Conservation (phyloP, 164 flowering plant genomes). For the Vitis rupestris region DNA sequence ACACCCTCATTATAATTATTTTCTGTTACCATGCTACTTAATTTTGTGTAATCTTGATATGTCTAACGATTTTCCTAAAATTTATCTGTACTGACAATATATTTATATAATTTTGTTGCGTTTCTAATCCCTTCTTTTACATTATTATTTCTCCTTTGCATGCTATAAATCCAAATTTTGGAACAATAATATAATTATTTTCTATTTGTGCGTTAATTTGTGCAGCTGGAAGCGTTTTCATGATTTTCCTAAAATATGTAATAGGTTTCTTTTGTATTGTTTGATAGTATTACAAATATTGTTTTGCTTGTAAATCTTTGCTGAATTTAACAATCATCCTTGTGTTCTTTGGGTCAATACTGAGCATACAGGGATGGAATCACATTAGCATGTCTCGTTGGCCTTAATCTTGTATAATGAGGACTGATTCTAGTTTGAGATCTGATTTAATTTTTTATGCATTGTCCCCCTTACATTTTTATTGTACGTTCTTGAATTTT, state of each 20-base stretch:
- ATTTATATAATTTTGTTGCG: too few species aligned
- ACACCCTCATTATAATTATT: neutral
- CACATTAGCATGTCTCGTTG: neutral
- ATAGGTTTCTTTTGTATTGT: too few species aligned
- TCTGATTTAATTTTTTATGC: neutral
- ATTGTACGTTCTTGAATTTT: too few species aligned
- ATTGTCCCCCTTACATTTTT: neutral
- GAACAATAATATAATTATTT: too few species aligned
- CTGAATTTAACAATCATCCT: neutral
- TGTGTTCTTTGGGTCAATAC: neutral
- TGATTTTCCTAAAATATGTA: neutral
- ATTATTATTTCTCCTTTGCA: neutral
- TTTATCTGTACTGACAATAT: too few species aligned
- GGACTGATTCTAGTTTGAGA: neutral
- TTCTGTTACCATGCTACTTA: neutral
- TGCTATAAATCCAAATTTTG: too few species aligned
- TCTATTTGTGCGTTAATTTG: too few species aligned
- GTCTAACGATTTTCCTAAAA: too few species aligned
- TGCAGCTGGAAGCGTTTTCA: neutral
- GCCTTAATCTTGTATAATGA: neutral
- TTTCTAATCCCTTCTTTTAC: too few species aligned
- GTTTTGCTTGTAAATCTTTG: neutral
- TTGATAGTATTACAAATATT: neutral
- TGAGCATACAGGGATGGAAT: neutral
- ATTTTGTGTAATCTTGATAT: too few species aligned